Evolutionary conservation across 257 asterid species (phyloP).

Genomic region (Solanum okadae): DNA sequence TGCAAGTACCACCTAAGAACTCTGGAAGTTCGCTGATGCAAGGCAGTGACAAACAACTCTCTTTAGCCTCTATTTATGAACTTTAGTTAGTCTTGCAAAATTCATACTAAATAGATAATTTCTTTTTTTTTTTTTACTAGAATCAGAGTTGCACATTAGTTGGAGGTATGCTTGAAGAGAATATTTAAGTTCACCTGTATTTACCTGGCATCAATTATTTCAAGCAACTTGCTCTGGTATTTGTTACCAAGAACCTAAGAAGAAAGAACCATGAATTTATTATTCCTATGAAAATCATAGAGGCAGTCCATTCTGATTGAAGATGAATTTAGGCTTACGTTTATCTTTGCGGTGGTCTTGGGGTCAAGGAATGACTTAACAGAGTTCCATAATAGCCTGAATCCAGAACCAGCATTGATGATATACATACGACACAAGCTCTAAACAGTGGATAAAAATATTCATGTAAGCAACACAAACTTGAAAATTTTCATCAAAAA

Average conservation of each 20-base stretch:
- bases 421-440: constrained; percentile 87
- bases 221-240: constrained; percentile 93
- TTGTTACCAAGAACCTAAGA: constrained; percentile 79
- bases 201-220: constrained; percentile 84
- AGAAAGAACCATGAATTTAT: background rate
- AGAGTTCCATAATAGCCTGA: constrained; percentile 95
- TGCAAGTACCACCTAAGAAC: constrained; percentile 91
- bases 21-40: constrained; percentile 82
- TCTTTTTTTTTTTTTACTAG: background rate
- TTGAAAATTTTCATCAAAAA: background rate
- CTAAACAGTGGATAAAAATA: constrained; percentile 19
- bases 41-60: background rate
- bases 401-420: constrained; percentile 98
- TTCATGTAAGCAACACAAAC: background rate
- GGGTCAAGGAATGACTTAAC: constrained; percentile 96
- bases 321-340: constrained; percentile 32
- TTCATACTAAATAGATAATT: background rate
- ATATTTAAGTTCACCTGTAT: background rate
- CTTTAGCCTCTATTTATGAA: background rate
- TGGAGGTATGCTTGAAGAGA: background rate
- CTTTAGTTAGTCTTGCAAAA: background rate
- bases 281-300: background rate
- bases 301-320: background rate
- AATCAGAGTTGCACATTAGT: background rate
- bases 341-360: constrained; percentile 87